Percentiles rank a stretch among this genome's conserved stretches.
These are phyloP conservation scores for Spathaspora gorwiae DNA, from an alignment of 805 yeast genomes.

Conservation along the genomic window DNA sequence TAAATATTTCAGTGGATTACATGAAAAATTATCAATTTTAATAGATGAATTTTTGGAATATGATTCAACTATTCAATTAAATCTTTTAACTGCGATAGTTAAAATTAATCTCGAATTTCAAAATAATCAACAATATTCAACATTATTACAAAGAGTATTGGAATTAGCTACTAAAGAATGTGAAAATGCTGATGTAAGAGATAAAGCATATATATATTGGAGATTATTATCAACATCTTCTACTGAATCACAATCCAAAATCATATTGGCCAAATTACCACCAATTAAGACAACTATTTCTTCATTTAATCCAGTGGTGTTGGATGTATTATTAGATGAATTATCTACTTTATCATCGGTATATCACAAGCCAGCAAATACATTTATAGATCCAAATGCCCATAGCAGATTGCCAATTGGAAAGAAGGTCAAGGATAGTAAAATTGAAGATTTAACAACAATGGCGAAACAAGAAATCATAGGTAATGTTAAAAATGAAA, in stretches of 20 bases:
- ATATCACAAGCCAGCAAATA: slow-evolving; percentile 74
- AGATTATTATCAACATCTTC: slow-evolving; percentile 55
- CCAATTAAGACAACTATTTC: slow-evolving; percentile 70
- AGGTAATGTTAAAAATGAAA: slow-evolving; percentile 64
- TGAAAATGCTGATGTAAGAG: slow-evolving; percentile 74
- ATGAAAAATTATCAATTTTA: slow-evolving; percentile 41
- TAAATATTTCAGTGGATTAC: slow-evolving; percentile 50
- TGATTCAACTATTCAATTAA: slow-evolving; percentile 57
- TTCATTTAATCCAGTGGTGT: slow-evolving; percentile 59
- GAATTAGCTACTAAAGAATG: slow-evolving; percentile 60
- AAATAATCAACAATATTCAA: slow-evolving; percentile 23
- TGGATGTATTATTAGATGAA: slow-evolving; percentile 68
- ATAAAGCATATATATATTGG: slow-evolving; percentile 78
- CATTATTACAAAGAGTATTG: slow-evolving; percentile 52
- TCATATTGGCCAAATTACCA: slow-evolving; percentile 63
- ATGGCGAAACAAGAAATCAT: slow-evolving; percentile 74
- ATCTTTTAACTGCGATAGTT: slow-evolving; percentile 58
- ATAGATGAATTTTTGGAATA: slow-evolving; percentile 53
- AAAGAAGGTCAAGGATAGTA: slow-evolving; percentile 5
- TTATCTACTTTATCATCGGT: slow-evolving; percentile 84
- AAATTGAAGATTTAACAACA: slow-evolving; percentile 69
- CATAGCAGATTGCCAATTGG: slow-evolving; percentile 23
- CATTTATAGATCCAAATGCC: slow-evolving; percentile 46
- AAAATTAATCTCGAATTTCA: slow-evolving; percentile 39
- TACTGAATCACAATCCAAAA: slow-evolving; percentile 40